Evolutionary conservation across 2,329 filamentous ascomycete species (phyloP), one percentile per base, ranked within the genome.

Genomic region (Teratosphaeria pseudoeucalypti): DNA sequence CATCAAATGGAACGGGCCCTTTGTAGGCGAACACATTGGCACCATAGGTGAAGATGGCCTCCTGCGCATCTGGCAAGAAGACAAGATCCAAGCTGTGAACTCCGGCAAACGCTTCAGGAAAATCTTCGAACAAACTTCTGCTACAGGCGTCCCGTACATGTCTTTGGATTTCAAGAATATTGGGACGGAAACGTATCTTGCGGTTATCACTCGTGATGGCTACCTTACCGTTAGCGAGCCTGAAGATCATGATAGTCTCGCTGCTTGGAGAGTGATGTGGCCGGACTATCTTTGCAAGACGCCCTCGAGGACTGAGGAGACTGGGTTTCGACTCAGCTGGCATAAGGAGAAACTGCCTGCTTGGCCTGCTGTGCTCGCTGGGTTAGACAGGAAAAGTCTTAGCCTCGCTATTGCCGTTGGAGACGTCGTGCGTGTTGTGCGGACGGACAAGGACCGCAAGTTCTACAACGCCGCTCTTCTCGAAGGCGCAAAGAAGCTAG

Each of bases 51-150:
- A 92, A 69, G 92, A 96, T 68, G 90, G 92, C 69, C 86, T 87
- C 73, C 90, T 95, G 78, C 90, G 91, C 72, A 81, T 97, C 64
- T 97, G 92, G 92, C 87, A 89, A 62, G 92, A 96, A 76, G 90
- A 96, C 74, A 85, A 88, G 16, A 88, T 86, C 1, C 88, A 94
- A 55, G 81, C 88, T 1, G 85, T 87, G 0, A 80, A 82, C 60
- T 85, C 82, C 39, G 90, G 91, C 34, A 85, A 88, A 34, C 86
- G 92, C 57, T 97, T 96, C 79, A 89, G 86, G 71, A 81, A 79
- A 75, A 77, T 89, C 78, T 76, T 81, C 75, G 72, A 85, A 77
- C 75, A 83, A 64, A 77, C 74, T 39, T 83, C 85, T 12, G 84
- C 86, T 6, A 92, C 89, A 68, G 85, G 89, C 53, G 78, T 82